phyloP scores from a whole-genome alignment of 139 green algal genomes.

The Bryopsis sp. region DNA sequence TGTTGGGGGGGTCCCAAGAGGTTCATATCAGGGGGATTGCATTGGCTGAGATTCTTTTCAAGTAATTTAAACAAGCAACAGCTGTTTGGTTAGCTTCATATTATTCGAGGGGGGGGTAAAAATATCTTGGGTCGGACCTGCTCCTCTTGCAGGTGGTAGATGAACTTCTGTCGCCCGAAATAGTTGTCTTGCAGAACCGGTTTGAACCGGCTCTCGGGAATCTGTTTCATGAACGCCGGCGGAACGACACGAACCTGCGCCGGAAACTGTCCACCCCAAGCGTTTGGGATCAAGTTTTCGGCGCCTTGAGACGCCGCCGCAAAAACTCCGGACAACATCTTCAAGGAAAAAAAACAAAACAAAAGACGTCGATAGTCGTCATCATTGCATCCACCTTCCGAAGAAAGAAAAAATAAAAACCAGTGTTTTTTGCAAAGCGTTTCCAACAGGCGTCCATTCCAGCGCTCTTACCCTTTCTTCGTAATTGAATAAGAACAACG shows the following conservation, averaged over 20 bases:
- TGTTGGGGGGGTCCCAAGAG: too few species aligned
- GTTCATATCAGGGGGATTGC: too few species aligned
- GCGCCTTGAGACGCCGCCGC: background rate
- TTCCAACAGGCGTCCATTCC: too few species aligned
- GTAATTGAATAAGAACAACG: constrained; percentile 18
- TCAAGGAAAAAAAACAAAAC: background rate
- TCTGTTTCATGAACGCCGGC: background rate
- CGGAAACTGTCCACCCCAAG: constrained; percentile 10
- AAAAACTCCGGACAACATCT: constrained; percentile 8
- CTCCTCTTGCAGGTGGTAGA: background rate
- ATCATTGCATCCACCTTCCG: too few species aligned
- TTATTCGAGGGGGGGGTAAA: too few species aligned
- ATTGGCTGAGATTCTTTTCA: too few species aligned
- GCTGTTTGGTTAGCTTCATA: too few species aligned
- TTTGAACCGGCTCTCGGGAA: background rate
- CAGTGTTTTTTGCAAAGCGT: too few species aligned
- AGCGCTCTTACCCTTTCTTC: background rate
- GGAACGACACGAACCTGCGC: constrained; percentile 9
- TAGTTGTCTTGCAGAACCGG: constrained; percentile 2
- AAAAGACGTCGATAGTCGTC: too few species aligned
- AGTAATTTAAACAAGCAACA: too few species aligned
- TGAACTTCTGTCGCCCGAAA: background rate
- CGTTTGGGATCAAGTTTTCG: background rate
- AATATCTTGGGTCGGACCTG: too few species aligned
- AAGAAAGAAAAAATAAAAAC: too few species aligned